A percentile compares a stretch with the other conserved stretches of the same genome.
These are phyloP conservation scores for Singerocomus inundabilis DNA, from an alignment of 1,284 basidiomycete genomes.

Conservation along the genomic window DNA sequence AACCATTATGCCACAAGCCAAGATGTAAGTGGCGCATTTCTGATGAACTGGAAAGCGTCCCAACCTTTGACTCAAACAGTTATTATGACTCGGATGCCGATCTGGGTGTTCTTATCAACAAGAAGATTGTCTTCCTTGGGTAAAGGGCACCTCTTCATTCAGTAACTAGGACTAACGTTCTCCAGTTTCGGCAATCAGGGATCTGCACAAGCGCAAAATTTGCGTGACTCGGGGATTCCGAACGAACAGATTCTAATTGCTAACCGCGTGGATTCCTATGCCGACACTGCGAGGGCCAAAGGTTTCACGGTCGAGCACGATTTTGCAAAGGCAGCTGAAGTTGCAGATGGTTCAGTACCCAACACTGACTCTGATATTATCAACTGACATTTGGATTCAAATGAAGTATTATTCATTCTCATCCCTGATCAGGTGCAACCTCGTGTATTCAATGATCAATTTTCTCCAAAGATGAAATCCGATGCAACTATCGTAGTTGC, in stretches of 20 bases:
- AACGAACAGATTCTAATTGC: conserved; percentile 61
- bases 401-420: conserved; percentile 55
- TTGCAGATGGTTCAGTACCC: conserved; percentile 47
- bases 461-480: conserved; percentile 51
- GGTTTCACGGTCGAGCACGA: conserved; percentile 58
- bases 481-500: conserved; percentile 55
- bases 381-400: conserved; percentile 3
- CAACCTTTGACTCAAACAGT: conserved; percentile 30
- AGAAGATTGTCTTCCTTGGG: conserved; percentile 63
- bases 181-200: conserved; percentile 66
- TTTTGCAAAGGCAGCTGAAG: conserved; percentile 53
- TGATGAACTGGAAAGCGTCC: neutral
- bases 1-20: conserved; percentile 39
- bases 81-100: conserved; percentile 65
- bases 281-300: conserved; percentile 54
- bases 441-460: conserved; percentile 53
- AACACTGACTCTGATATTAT: neutral
- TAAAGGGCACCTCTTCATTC: conserved; percentile 24
- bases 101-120: conserved; percentile 44
- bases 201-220: conserved; percentile 63
- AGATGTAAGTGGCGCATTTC: conserved; percentile 40
- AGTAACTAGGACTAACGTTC: conserved; percentile 1
- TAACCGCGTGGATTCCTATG: conserved; percentile 57
- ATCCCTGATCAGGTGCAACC: conserved; percentile 66
- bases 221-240: conserved; percentile 61